Base-by-base conservation (phyloP, 1,139 yeast genomes). In the Hanseniaspora uvarum region DNA sequence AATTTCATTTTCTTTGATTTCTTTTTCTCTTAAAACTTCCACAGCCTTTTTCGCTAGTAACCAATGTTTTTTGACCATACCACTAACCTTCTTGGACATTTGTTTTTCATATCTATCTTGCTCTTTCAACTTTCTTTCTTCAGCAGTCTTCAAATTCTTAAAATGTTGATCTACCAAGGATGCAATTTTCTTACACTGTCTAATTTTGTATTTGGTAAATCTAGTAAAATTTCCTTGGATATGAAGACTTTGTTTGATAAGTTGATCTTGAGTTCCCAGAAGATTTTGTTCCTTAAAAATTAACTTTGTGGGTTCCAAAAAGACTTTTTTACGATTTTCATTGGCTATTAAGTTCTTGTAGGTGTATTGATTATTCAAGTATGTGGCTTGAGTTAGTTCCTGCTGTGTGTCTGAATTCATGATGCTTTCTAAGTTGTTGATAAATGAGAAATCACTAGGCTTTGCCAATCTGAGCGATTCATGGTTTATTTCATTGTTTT, bases 21-120 rank as follows among this genome's bases (percentile, higher is more conserved):
- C 83, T 56, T 73, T 72, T 57, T 71, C 75, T 56, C 30, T 43
- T 6, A 50, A 24, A 3, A 50, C 45, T 14, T 50, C 45, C 62
- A 79, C 82, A 0, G 94, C 96, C 64, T 86, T 88, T 58, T 83
- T 86, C 2, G 97, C 98, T 55, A 89, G 76, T 28, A 75, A 72
- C 99, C 99, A 94, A 64, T 94, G 81, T 65, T 83, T 87, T 69
- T 83, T 83, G 10, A 92, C 95, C 37, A 92, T 89, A 59, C 80
- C 83, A 1, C 86, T 82, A 0, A 94, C 86, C 55, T 81, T 75
- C 60, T 88, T 79, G 31, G 96, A 95, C 36, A 89, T 69, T 56
- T 77, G 79, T 56, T 76, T 73, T 58, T 85, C 72, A 57, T 79
- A 79, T 59, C 75, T 84, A 61, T 86, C 89, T 60, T 80, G 77